Percentiles rank a stretch among this genome's conserved stretches.
Evolutionary conservation across 2,329 filamentous ascomycete species (phyloP).

Genomic region (Chrysoporthe austroafricana): DNA sequence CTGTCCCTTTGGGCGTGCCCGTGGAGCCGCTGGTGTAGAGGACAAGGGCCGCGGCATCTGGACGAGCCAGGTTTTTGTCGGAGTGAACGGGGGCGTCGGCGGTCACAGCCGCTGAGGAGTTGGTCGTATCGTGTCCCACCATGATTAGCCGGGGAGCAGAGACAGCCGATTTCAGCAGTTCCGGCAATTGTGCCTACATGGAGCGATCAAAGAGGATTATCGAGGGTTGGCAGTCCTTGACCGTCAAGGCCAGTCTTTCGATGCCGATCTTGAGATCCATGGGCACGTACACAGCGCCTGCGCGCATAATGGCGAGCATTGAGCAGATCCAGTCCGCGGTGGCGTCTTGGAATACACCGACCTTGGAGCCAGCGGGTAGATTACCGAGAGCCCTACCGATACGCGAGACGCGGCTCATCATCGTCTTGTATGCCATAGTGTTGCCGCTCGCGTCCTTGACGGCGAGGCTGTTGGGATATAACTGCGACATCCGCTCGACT

Average conservation of each 20-base stretch:
- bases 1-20: constrained; percentile 47
- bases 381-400: too few relatives aligned
- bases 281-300: constrained; percentile 45
- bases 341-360: not conserved
- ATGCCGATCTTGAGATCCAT: constrained; percentile 42
- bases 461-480: too few relatives aligned
- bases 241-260: constrained; percentile 38
- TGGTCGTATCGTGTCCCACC: not conserved
- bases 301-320: constrained; percentile 45
- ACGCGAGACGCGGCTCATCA: not conserved
- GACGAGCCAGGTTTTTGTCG: not conserved
- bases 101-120: not conserved
- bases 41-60: constrained; percentile 32
- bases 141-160: not conserved
- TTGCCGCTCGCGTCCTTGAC: too few relatives aligned
- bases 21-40: constrained; percentile 42
- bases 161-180: not conserved
- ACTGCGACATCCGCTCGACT: too few relatives aligned
- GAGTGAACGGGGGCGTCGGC: too few relatives aligned
- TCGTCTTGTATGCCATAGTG: too few relatives aligned
- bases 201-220: not conserved
- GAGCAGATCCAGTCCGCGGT: constrained; percentile 40
- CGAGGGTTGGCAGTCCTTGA: constrained; percentile 10
- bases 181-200: not conserved
- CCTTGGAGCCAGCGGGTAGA: too few relatives aligned